Base-by-base conservation (phyloP, 2,329 filamentous ascomycete genomes). In the Cladophialophora immunda region DNA sequence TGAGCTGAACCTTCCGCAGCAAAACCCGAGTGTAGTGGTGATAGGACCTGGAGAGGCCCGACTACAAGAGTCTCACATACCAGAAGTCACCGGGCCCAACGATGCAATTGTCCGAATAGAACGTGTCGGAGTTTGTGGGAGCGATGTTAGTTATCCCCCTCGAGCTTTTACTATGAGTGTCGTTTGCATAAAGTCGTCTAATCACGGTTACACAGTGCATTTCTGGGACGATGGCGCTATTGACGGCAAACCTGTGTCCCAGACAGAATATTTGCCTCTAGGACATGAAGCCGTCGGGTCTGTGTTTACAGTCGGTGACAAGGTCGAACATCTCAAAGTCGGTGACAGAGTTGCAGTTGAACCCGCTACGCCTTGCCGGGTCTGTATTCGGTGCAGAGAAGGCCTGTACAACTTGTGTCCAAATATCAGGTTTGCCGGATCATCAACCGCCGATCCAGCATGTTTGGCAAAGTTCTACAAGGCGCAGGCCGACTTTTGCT, bases 301-400 rank as follows among this genome's bases (percentile, higher is more conserved):
- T 0, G 75, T 85, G 22, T 78, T 80, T 5, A 78, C 81, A 67
- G 73, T 67, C 2, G 72, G 73, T 34, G 61, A 61, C 13, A 53
- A 66, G 60, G 68, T 84, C 36, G 81, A 76, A 60, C 78, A 79
- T 59, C 66, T 84, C 54, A 78, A 80, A 59, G 72, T 78, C 17
- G 83, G 82, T 3, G 81, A 84, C 68, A 75, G 78, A 1, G 81
- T 85, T 1, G 81, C 83, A 22, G 81, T 85, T 32, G 83, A 85
- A 67, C 82, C 83, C 3, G 82, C 82, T 1, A 76, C 82, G 1
- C 81, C 82, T 0, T 85, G 83, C 63, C 71, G 77, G 55, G 66
- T 77, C 32, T 85, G 83, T 72, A 74, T 79, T 47, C 75, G 77
- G 62, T 85, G 83, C 70, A 77, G 78, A 4, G 62, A 68, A 0